A percentile compares a stretch with the other conserved stretches of the same genome.
These are phyloP conservation scores for Hypsizygus marmoreus DNA, from an alignment of 768 basidiomycete genomes.

Conservation along the genomic window DNA sequence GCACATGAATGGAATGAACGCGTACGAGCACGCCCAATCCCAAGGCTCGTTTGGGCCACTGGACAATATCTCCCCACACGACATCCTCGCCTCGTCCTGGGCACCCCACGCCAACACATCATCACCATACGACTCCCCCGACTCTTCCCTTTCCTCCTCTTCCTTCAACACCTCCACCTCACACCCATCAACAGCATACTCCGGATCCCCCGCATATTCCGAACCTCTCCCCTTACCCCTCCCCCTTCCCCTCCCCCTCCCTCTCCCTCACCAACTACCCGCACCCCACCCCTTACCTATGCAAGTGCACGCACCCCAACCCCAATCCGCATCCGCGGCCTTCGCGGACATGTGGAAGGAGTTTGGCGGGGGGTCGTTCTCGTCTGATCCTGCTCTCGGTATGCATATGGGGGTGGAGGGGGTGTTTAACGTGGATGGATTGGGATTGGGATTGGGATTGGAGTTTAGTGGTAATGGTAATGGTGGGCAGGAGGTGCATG, in stretches of 20 bases:
- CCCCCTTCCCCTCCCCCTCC: conserved; percentile 8
- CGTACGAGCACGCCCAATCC: too few species aligned
- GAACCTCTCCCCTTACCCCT: conserved; percentile 8
- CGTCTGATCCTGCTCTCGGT: not conserved
- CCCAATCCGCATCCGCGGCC: conserved; percentile 15
- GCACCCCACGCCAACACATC: conserved; percentile 17
- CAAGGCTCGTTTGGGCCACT: conserved; percentile 24
- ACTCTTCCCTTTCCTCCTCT: conserved; percentile 17
- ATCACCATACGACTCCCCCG: conserved; percentile 15
- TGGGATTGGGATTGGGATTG: not conserved
- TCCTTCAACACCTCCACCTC: conserved; percentile 21
- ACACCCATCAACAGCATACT: conserved; percentile 43
- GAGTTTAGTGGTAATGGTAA: not conserved
- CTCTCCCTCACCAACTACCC: too few species aligned
- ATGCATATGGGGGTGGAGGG: conserved; percentile 4
- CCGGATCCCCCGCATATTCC: conserved; percentile 39
- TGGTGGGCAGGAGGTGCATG: conserved; percentile 3
- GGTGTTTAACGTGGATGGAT: conserved; percentile 2
- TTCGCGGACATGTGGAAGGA: conserved; percentile 22
- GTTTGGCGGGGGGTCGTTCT: conserved; percentile 6
- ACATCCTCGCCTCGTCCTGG: conserved; percentile 13
- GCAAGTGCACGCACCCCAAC: conserved; percentile 29
- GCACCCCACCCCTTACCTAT: too few species aligned
- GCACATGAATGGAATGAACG: too few species aligned
- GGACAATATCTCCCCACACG: conserved; percentile 27